Conservation (phyloP, 345 rosid genomes). For the Dipteronia dyeriana region DNA sequence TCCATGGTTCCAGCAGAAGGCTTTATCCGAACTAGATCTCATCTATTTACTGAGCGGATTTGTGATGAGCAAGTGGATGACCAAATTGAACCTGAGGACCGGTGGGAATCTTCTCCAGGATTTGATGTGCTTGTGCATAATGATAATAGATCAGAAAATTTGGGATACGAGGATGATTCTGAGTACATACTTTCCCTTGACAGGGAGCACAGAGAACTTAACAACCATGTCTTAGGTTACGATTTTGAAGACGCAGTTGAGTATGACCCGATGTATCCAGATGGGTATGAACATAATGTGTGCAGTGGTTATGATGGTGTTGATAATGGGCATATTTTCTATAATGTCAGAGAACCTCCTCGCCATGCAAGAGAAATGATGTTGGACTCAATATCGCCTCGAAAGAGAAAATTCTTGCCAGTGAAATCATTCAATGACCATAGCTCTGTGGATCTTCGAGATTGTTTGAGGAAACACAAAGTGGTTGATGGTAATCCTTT, state of each 20-base stretch:
- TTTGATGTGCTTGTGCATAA: slow-evolving; percentile 57
- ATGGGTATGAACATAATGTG: slow-evolving; percentile 20
- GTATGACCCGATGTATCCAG: slow-evolving; percentile 30
- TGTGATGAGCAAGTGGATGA: slow-evolving; percentile 34
- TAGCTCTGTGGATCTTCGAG: slow-evolving; percentile 40
- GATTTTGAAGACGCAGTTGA: slow-evolving; percentile 34
- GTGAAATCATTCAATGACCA: slow-evolving; percentile 20
- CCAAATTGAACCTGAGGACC: slow-evolving; percentile 40
- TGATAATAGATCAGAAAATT: slow-evolving; percentile 39
- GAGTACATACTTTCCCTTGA: slow-evolving; percentile 30
- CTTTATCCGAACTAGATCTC: slow-evolving; percentile 25
- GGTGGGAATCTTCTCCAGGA: slow-evolving; percentile 49
- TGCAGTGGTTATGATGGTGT: slow-evolving; percentile 26
- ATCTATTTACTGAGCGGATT: slow-evolving; percentile 18
- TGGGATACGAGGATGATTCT: slow-evolving; percentile 38
- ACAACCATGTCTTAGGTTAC: slow-evolving; percentile 27
- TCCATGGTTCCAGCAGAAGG: slow-evolving; percentile 29
- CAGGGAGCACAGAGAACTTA: slow-evolving; percentile 26
- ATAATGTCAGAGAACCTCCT: slow-evolving; percentile 22
- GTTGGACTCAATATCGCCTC: slow-evolving; percentile 25
- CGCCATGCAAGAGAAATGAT: slow-evolving; percentile 26
- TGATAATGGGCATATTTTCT: slow-evolving; percentile 28
- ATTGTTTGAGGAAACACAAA: slow-evolving; percentile 32
- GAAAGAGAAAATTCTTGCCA: slow-evolving; percentile 36
- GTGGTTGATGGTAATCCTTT: slow-evolving; percentile 24